A percentile compares a stretch with the other conserved stretches of the same genome.
Conservation (phyloP, 164 flowering plant species). For the Vitis amurensis region DNA sequence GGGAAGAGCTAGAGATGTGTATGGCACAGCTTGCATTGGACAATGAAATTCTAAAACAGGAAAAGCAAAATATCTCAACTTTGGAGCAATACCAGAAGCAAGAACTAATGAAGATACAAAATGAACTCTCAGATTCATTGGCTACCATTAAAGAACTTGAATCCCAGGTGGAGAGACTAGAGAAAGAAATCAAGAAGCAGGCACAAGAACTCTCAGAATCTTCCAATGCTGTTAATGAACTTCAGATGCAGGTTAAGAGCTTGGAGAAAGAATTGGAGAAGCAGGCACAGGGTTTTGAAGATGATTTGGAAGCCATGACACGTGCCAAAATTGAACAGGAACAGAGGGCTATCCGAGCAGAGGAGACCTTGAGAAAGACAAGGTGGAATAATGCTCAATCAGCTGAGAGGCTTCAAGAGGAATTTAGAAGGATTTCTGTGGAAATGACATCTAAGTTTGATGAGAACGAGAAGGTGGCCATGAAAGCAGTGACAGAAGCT, state of each 20-base stretch:
- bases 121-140: slow-evolving; percentile 15
- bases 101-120: slow-evolving; percentile 15
- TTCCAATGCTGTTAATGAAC: slow-evolving; percentile 31
- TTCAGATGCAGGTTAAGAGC: slow-evolving; percentile 30
- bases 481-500: slow-evolving; percentile 31
- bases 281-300: slow-evolving; percentile 34
- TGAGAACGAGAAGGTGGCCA: slow-evolving; percentile 36
- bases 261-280: slow-evolving; percentile 45
- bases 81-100: slow-evolving; percentile 21
- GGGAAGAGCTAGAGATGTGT: slow-evolving; percentile 29
- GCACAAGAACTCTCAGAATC: slow-evolving; percentile 27
- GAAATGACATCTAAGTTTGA: slow-evolving; percentile 42
- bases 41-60: slow-evolving; percentile 29
- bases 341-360: slow-evolving; percentile 47
- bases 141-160: slow-evolving; percentile 31
- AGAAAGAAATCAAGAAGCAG: slow-evolving; percentile 28
- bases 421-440: slow-evolving; percentile 31
- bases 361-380: slow-evolving; percentile 42
- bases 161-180: slow-evolving; percentile 27
- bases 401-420: slow-evolving; percentile 43
- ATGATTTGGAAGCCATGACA: slow-evolving; percentile 29
- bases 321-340: slow-evolving; percentile 39
- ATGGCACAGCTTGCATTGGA: slow-evolving; percentile 28
- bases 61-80: slow-evolving; percentile 24
- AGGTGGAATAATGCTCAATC: slow-evolving; percentile 34